Conservation (phyloP, 2,329 filamentous ascomycete species). For the Calonectria ilicicola region DNA sequence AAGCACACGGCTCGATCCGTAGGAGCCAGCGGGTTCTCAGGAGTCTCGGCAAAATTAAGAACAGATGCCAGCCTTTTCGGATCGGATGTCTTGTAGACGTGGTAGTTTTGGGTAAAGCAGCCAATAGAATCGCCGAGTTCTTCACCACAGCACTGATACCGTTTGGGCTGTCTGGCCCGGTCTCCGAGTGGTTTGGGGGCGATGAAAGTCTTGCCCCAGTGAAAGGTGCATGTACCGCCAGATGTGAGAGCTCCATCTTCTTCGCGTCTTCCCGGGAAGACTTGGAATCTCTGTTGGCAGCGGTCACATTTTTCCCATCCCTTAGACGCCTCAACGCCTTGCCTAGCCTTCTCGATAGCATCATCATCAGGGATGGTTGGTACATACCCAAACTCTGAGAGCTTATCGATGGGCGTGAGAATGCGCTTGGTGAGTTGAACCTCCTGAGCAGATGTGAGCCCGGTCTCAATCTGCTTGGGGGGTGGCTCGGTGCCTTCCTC, state of each 20-base stretch:
- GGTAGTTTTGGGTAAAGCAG: slow-evolving; percentile 77
- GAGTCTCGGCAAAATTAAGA: slow-evolving; percentile 85
- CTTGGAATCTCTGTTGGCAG: slow-evolving; percentile 87
- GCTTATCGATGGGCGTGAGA: slow-evolving; percentile 70
- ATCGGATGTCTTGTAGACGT: slow-evolving; percentile 89
- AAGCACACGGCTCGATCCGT: slow-evolving; percentile 79
- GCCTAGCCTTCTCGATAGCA: slow-evolving; percentile 74
- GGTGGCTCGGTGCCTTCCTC: slow-evolving; percentile 48
- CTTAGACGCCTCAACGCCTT: slow-evolving; percentile 73
- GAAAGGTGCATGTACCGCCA: slow-evolving; percentile 83
- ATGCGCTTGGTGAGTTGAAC: slow-evolving; percentile 72
- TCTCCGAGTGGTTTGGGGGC: slow-evolving; percentile 69
- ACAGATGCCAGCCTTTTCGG: slow-evolving; percentile 80
- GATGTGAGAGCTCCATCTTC: slow-evolving; percentile 81
- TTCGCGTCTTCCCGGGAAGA: slow-evolving; percentile 86
- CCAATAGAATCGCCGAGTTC: slow-evolving; percentile 78
- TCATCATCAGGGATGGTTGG: slow-evolving; percentile 72
- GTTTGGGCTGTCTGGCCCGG: slow-evolving; percentile 67
- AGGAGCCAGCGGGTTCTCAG: slow-evolving; percentile 67
- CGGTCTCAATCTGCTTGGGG: slow-evolving; percentile 73
- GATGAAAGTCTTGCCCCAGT: slow-evolving; percentile 78
- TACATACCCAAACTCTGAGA: slow-evolving; percentile 83
- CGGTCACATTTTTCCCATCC: slow-evolving; percentile 93
- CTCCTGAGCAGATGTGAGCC: slow-evolving; percentile 76
- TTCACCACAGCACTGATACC: slow-evolving; percentile 84